These are phyloP conservation scores for Streptanthus diversifolius DNA, from an alignment of 345 rosid genomes.

Conservation along the genomic window DNA sequence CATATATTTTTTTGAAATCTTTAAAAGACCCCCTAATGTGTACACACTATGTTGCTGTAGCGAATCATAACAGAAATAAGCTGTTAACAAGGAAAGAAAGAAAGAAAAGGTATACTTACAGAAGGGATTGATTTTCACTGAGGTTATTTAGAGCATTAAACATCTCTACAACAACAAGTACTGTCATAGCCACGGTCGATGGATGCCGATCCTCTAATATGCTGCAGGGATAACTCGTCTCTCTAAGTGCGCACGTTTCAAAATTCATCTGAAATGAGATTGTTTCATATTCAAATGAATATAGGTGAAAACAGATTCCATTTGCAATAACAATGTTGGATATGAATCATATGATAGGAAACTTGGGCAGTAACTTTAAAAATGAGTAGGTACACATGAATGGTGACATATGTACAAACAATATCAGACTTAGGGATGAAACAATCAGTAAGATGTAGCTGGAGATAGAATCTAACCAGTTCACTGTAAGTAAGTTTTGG, in stretches of 20 bases:
- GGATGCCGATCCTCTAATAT: conserved; percentile 94
- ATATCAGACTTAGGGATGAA: background rate
- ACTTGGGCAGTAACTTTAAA: background rate
- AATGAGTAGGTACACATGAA: background rate
- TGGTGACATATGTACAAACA: conserved; percentile 3
- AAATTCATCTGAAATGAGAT: conserved; percentile 73
- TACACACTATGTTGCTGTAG: background rate
- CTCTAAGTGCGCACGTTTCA: conserved; percentile 82
- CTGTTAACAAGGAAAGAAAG: background rate
- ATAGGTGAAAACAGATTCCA: background rate
- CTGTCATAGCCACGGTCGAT: conserved; percentile 96
- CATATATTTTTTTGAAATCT: background rate
- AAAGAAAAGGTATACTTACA: conserved; percentile 53
- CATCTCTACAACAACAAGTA: conserved; percentile 99
- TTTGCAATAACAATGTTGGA: background rate
- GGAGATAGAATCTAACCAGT: conserved; percentile 53
- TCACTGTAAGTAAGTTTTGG: conserved; percentile 85
- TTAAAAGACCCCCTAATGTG: background rate
- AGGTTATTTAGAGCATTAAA: conserved; percentile 98
- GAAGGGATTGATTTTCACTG: conserved; percentile 93
- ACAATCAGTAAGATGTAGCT: background rate
- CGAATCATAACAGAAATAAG: conserved; percentile 3
- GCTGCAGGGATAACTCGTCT: conserved; percentile 86
- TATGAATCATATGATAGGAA: background rate
- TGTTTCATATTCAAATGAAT: background rate